Base-by-base conservation (phyloP, 352 stramenopile genomes). In the Pythium insidiosum region DNA sequence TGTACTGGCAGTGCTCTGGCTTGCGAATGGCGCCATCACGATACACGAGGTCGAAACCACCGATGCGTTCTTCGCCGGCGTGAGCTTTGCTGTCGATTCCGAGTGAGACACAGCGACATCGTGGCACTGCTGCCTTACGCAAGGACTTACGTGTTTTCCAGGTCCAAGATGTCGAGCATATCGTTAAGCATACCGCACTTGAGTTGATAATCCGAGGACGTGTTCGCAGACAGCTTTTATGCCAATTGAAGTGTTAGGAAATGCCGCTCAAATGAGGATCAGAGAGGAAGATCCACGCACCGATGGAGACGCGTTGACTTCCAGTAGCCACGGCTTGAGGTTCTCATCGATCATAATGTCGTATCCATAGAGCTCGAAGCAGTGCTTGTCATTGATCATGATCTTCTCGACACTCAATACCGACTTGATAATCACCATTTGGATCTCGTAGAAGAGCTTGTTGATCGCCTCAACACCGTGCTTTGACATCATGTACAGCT, bases 341-440 rank as follows among this genome's bases (percentile, higher is more conserved):
- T 85, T 87, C 53, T 93, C 73, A 48, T 96, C 88, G 37, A 96
- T 93, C 73, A 97, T 90, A 31, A 96, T 71, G 46, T 95, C 87
- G 52, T 95, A 97, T 28, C 91, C 92, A 59, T 97, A 98, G 13
- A 97, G 68, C 54, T 98, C 85, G 43, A 97, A 98, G 68, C 89
- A 97, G 67, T 97, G 89, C 48, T 96, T 96, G 68, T 97, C 91
- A 45, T 95, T 91, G 44, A 98, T 96, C 51, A 98, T 97, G 48
- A 94, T 80, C 48, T 96, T 89, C 62, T 97, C 87, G 23, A 97
- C 86, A 28, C 76, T 88, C 39, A 85, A 48, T 19, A 93, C 63
- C 25, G 73, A 90, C 59, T 83, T 86, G 52, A 94, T 86, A 47
- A 89, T 93, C 38, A 93, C 76, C 35, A 84, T 74, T 50, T 97